Base-by-base conservation (phyloP, 345 rosid species). In the Citrus unshiu region DNA sequence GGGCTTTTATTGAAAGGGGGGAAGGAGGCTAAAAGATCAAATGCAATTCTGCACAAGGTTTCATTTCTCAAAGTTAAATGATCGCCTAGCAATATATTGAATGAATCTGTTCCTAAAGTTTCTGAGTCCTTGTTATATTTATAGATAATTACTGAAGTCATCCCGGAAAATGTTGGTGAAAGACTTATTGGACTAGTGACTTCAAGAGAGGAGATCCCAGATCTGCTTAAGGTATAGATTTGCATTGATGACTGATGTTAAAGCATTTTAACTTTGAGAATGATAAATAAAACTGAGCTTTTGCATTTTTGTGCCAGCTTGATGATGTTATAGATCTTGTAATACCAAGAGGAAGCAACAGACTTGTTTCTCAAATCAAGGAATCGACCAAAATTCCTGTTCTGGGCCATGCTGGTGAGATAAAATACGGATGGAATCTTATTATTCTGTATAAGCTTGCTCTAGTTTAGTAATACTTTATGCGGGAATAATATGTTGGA, bases 241-340 rank as follows among this genome's bases (percentile, higher is more conserved):
- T 65, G 0, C 34, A 61, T 77, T 77, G 61, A 57, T 72, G 77
- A 46, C 49, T 51, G 62, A 43, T 43, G 73, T 56, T 59, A 69
- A 76, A 57, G 32, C 25, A 6, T 32, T 25, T 80, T 9, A 5
- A 51, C 40, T 61, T 43, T 62, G 75, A 78, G 8, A 29, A 8
- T 79, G 57, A 72, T 81, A 32, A 2, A 34, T 58, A 32, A 21
- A 82, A 72, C 83, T 70, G 70, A 58, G 69, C 57, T 32, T 84
- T 81, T 70, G 56, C 68, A 68, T 82, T 72, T 84, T 16, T 86
- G 70, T 69, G 68, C 73, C 95, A 97, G 99, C 98, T 94, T 79
- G 98, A 97, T 88, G 98, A 97, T 79, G 98, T 93, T 68, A 94
- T 97, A 40, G 98, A 97, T 85, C 99, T 97, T 68, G 98, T 97